These are phyloP conservation scores for Podila clonocystis DNA, from an alignment of 192 early-diverging fungal genomes.

Conservation along the genomic window DNA sequence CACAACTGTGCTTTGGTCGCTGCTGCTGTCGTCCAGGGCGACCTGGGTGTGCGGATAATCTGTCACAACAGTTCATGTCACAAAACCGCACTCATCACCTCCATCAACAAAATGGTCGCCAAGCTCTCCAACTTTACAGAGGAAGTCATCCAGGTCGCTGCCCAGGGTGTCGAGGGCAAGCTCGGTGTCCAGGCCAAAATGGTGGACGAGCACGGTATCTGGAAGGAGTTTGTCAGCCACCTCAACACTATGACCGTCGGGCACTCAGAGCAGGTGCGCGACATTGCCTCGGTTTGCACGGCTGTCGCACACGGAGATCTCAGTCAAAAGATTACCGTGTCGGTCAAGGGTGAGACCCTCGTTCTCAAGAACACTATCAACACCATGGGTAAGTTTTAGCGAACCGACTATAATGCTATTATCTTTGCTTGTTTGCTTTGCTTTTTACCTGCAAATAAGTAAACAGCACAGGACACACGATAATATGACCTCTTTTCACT, in stretches of 20 bases:
- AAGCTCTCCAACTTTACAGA: slow-evolving; percentile 63
- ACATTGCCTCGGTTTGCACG: slow-evolving; percentile 77
- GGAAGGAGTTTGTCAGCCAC: slow-evolving; percentile 65
- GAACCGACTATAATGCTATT: slow-evolving; percentile 19
- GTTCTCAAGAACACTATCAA: slow-evolving; percentile 74
- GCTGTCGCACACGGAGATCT: slow-evolving; percentile 78
- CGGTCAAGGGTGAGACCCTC: slow-evolving; percentile 78
- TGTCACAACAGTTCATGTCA: slow-evolving; percentile 52
- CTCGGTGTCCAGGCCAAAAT: slow-evolving; percentile 73
- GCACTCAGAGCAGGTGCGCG: slow-evolving; percentile 68
- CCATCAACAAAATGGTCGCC: slow-evolving; percentile 71
- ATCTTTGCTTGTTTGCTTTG: too few species aligned
- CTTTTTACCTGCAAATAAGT: too few species aligned
- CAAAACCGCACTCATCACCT: slow-evolving; percentile 52
- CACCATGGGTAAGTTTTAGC: slow-evolving; percentile 53
- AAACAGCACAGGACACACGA: too few species aligned
- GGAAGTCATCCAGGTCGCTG: slow-evolving; percentile 75
- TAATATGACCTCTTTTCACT: slow-evolving; percentile 3
- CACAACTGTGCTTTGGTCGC: slow-evolving; percentile 57
- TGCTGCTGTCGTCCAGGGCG: slow-evolving; percentile 57
- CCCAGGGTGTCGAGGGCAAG: slow-evolving; percentile 76
- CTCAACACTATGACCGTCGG: slow-evolving; percentile 65
- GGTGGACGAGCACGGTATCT: slow-evolving; percentile 60
- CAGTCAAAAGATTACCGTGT: slow-evolving; percentile 72
- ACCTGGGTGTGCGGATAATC: slow-evolving; percentile 54